Conservation (phyloP, 306 rosid species). For the Vigna radiata region DNA sequence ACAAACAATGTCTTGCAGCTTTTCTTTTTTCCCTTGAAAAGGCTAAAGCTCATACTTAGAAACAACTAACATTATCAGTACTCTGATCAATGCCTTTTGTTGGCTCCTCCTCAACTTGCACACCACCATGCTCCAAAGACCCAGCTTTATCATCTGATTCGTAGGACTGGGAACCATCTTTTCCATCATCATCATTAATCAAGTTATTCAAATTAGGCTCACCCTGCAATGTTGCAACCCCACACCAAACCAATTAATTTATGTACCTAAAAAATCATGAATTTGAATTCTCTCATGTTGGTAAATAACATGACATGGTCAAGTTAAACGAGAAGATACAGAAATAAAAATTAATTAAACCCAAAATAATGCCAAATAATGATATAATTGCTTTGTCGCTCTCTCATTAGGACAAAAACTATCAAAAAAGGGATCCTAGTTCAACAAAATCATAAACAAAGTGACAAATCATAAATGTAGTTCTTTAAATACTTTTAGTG, state of each 20-base stretch:
- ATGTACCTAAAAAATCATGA: not conserved
- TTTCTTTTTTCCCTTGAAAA: too few relatives aligned
- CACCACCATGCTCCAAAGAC: constrained; percentile 10
- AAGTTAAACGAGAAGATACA: not conserved
- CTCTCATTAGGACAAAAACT: not conserved
- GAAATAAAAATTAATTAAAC: not conserved
- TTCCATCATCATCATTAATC: constrained; percentile 40
- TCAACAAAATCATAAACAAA: not conserved
- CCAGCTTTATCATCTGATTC: constrained; percentile 10
- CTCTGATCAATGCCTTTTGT: constrained; percentile 18
- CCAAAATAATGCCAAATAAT: not conserved
- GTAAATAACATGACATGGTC: not conserved
- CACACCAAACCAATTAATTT: constrained; percentile 1
- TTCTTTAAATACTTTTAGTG: not conserved
- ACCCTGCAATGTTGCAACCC: constrained; percentile 33
- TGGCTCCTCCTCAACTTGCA: constrained; percentile 36
- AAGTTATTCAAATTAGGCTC: constrained; percentile 25
- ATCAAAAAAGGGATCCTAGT: not conserved
- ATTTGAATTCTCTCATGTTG: not conserved
- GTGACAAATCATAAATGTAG: not conserved
- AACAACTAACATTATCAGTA: not conserved
- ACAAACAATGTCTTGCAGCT: too few relatives aligned
- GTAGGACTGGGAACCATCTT: constrained; percentile 9
- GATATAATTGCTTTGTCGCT: not conserved
- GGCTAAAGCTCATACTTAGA: too few relatives aligned